A percentile compares a stretch with the other conserved stretches of the same genome.
Evolutionary conservation across 1,284 basidiomycete species (phyloP).

Genomic region (Taiwanofungus camphoratus): DNA sequence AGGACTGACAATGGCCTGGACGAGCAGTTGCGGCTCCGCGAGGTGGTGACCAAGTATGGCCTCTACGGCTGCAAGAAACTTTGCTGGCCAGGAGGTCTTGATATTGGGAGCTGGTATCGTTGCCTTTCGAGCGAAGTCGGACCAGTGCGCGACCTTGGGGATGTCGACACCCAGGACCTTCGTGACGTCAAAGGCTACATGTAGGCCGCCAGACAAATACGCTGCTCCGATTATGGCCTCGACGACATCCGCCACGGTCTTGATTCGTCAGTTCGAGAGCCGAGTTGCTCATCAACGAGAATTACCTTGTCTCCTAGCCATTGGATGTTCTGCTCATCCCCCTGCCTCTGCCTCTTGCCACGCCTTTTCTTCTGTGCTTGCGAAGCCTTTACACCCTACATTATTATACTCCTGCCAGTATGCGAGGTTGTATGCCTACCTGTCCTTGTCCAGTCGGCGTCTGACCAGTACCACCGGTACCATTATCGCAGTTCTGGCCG

Average conservation of each 20-base stretch:
- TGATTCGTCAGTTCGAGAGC: conserved; percentile 3
- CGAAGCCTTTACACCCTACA: background rate
- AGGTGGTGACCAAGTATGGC: conserved; percentile 57
- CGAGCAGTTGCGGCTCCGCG: conserved; percentile 52
- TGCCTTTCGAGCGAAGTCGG: conserved; percentile 56
- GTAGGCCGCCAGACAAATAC: conserved; percentile 62
- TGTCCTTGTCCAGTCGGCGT: too few species aligned
- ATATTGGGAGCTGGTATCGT: conserved; percentile 34
- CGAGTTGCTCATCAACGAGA: conserved; percentile 4
- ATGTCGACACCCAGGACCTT: conserved; percentile 62
- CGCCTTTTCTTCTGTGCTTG: conserved; percentile 21
- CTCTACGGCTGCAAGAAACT: conserved; percentile 52
- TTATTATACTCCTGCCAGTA: background rate
- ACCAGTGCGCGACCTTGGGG: conserved; percentile 57
- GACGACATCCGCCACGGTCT: conserved; percentile 78
- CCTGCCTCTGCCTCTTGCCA: conserved; percentile 36
- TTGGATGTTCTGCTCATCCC: conserved; percentile 44
- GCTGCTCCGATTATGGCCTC: conserved; percentile 81
- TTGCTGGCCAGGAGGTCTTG: conserved; percentile 22
- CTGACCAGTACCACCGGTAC: too few species aligned
- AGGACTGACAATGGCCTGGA: conserved; percentile 61
- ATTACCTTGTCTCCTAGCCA: conserved; percentile 73
- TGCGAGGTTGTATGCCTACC: too few species aligned
- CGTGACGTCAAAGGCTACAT: conserved; percentile 53
- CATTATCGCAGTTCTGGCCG: too few species aligned